Evolutionary conservation across 768 basidiomycete species (phyloP), one percentile per base, ranked within the genome.

Genomic region (Zangia roseola): DNA sequence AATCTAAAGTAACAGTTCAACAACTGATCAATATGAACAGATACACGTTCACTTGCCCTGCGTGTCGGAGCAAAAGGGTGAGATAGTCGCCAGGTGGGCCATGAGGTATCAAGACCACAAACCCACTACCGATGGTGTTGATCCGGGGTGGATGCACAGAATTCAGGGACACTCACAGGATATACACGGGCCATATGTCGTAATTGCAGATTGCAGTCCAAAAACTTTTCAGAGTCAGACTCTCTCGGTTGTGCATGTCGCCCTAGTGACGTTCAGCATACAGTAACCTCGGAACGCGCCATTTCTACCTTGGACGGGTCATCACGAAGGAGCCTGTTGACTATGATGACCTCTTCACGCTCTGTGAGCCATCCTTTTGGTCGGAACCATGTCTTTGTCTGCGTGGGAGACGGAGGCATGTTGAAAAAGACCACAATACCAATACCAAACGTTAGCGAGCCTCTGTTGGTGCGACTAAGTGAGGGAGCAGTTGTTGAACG

Each of bases 171-270:
- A 28, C 36, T 45, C 35, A n/a, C n/a, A n/a, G n/a, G n/a, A n/a
- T n/a, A n/a, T n/a, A n/a, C n/a, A n/a, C n/a, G n/a, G n/a, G n/a
- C 83, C 83, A 86, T 10, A 85, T 63, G 57, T 84, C 82, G 47
- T 77, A 85, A 59, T 86, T 83, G 30, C 72, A 75, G 8, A 83
- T 44, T 0, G 81, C 79, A 7, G 62, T 66, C 77, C 79, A 84
- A 5, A 84, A 59, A 5, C 76, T 70, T 55, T 69, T 72, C 5
- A 74, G 31, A 0, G 76, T 71, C 10, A 86, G 58, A 0, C 77
- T 81, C 64, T 87, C 77, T 34, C 85, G 78, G 52, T 86, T 86
- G 64, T 84, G 83, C 85, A 86, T 83, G 50, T 83, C 81, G n/a
- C 57, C 56, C 52, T 43, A n/a, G 13, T 33, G 7, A 43, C 17